Percentiles rank a stretch among this genome's conserved stretches.
phyloP scores from a whole-genome alignment of 2,329 filamentous ascomycete genomes.

The Cryphonectria naterciae region DNA sequence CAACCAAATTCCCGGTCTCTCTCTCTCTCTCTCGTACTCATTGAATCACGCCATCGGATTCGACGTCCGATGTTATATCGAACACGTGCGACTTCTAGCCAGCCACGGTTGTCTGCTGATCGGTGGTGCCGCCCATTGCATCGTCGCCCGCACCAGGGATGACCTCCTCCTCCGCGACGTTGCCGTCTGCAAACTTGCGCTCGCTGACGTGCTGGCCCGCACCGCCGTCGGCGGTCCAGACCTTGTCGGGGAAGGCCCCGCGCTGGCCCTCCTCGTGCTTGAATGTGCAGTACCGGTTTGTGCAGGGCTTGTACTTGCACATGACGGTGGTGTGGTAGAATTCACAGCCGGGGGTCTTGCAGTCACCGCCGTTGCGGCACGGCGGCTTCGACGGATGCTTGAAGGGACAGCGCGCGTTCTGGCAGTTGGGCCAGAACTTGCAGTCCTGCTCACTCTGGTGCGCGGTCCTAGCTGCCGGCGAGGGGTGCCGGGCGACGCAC shows the following conservation, averaged over 20 bases:
- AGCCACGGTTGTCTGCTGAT: slow-evolving; percentile 44
- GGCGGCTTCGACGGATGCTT: slow-evolving; percentile 84
- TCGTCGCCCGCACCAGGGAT: slow-evolving; percentile 58
- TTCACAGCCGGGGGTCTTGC: slow-evolving; percentile 79
- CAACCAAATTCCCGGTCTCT: not conserved
- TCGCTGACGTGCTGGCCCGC: slow-evolving; percentile 77
- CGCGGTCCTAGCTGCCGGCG: slow-evolving; percentile 77
- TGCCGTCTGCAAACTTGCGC: slow-evolving; percentile 81
- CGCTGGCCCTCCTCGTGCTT: slow-evolving; percentile 92
- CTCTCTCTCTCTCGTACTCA: slow-evolving; percentile 5
- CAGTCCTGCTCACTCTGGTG: slow-evolving; percentile 86
- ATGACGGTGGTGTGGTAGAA: slow-evolving; percentile 84
- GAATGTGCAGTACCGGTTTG: slow-evolving; percentile 85
- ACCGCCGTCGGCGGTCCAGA: slow-evolving; percentile 74
- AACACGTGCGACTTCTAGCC: slow-evolving; percentile 31
- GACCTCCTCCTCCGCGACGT: slow-evolving; percentile 71
- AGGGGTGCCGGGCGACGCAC: slow-evolving; percentile 89
- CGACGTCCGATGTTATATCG: slow-evolving; percentile 11
- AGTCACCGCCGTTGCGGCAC: slow-evolving; percentile 91
- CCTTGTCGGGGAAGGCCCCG: slow-evolving; percentile 83
- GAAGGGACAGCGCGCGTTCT: slow-evolving; percentile 86
- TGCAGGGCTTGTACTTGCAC: slow-evolving; percentile 91
- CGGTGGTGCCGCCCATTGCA: slow-evolving; percentile 42
- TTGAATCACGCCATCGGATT: slow-evolving; percentile 11
- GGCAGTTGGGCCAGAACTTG: slow-evolving; percentile 90